Conservation (phyloP, 2,329 filamentous ascomycete species). For the Meredithiella fracta region DNA sequence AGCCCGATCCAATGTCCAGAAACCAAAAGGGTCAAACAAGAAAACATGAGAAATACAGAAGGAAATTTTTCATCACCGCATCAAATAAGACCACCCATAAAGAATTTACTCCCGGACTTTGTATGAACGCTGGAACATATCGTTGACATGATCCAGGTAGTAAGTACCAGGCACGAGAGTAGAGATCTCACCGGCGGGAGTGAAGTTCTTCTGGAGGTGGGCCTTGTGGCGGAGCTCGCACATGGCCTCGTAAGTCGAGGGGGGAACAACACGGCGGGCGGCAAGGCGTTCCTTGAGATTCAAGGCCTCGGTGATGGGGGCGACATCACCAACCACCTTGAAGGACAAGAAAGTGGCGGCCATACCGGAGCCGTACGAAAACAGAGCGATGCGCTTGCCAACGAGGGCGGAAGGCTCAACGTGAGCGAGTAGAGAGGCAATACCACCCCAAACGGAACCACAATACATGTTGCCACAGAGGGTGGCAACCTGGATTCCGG, state of each 20-base stretch:
- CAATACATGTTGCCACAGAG: conserved; percentile 57
- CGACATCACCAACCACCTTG: conserved; percentile 55
- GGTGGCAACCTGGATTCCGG: conserved; percentile 59
- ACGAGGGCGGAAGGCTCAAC: conserved; percentile 45
- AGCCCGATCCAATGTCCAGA: background rate
- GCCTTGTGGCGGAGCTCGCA: conserved; percentile 69
- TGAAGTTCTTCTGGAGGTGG: conserved; percentile 66
- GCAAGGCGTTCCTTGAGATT: conserved; percentile 54
- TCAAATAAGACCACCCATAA: background rate
- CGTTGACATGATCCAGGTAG: conserved; percentile 66
- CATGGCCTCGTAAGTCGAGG: conserved; percentile 60
- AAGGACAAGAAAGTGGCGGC: conserved; percentile 58
- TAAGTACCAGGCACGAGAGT: conserved; percentile 53
- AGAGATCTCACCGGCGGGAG: conserved; percentile 49
- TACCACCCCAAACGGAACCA: conserved; percentile 58
- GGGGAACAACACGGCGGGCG: conserved; percentile 47
- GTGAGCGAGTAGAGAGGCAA: conserved; percentile 52
- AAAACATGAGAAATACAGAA: conserved; percentile 4
- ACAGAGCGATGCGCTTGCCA: conserved; percentile 58
- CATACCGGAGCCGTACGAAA: conserved; percentile 66
- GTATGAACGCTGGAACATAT: conserved; percentile 75
- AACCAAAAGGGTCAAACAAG: background rate
- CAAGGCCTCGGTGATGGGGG: conserved; percentile 48
- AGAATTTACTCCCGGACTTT: conserved; percentile 48
- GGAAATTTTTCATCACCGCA: conserved; percentile 7